Percentiles rank a stretch among this genome's conserved stretches.
phyloP scores from a whole-genome alignment of 768 basidiomycete species.

The Rhizopogon vesiculosus region DNA sequence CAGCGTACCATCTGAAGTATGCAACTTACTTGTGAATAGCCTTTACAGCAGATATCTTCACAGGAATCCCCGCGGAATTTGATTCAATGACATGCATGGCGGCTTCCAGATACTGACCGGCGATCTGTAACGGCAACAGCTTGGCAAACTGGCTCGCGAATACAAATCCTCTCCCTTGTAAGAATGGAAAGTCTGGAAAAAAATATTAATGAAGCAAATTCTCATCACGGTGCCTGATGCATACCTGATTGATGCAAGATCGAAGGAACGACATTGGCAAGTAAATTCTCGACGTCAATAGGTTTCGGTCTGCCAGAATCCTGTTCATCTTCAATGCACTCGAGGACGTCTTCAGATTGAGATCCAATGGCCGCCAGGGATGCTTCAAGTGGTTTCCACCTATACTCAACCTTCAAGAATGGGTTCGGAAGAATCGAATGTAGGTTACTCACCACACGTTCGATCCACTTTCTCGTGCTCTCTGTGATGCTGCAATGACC shows the following conservation, averaged over 20 bases:
- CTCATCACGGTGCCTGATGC: slow-evolving; percentile 10
- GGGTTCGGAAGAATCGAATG: background rate
- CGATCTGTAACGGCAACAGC: slow-evolving; percentile 64
- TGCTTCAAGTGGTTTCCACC: slow-evolving; percentile 94
- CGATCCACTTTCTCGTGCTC: slow-evolving; percentile 47
- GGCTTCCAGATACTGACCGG: slow-evolving; percentile 83
- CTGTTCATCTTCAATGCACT: slow-evolving; percentile 72
- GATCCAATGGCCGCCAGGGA: slow-evolving; percentile 78
- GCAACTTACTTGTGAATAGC: slow-evolving; percentile 81
- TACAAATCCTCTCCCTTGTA: slow-evolving; percentile 93
- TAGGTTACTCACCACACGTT: slow-evolving; percentile 53
- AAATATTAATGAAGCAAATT: background rate
- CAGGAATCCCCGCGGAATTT: slow-evolving; percentile 64
- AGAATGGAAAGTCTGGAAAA: slow-evolving; percentile 73
- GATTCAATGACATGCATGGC: slow-evolving; percentile 84
- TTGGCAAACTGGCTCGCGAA: slow-evolving; percentile 88
- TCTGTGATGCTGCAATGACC: slow-evolving; percentile 54
- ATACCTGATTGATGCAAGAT: slow-evolving; percentile 68
- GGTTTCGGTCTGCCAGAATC: slow-evolving; percentile 57
- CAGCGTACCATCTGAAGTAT: background rate
- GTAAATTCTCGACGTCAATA: slow-evolving; percentile 74
- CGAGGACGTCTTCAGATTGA: slow-evolving; percentile 70
- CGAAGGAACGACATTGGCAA: slow-evolving; percentile 75
- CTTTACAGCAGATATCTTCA: slow-evolving; percentile 92
- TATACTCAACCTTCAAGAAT: slow-evolving; percentile 22